phyloP scores from a whole-genome alignment of 2,329 filamentous ascomycete species.

The Pseudogymnoascus destructans region DNA sequence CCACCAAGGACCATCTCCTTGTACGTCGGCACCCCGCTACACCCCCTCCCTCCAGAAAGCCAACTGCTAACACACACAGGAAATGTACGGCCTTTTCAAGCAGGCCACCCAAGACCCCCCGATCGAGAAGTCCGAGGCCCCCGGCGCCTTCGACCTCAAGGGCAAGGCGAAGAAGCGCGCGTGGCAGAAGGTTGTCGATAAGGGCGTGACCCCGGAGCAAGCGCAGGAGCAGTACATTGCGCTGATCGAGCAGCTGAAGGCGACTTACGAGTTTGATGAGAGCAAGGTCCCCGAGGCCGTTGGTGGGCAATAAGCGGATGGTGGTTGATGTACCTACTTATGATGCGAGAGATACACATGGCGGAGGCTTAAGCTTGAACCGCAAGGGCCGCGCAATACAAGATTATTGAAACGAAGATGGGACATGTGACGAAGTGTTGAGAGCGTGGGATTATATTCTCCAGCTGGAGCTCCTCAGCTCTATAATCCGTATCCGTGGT shows the following conservation, averaged over 20 bases:
- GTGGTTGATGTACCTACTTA: not conserved
- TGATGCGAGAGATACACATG: not conserved
- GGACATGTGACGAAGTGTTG: not conserved
- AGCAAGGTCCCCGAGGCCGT: constrained; percentile 50
- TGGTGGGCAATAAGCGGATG: constrained; percentile 14
- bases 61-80: not conserved
- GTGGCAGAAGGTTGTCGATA: constrained; percentile 60
- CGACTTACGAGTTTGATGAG: constrained; percentile 51
- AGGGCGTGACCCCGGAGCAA: constrained; percentile 44
- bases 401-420: not conserved
- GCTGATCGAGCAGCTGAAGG: constrained; percentile 59
- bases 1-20: constrained; percentile 50
- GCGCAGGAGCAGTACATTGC: constrained; percentile 69
- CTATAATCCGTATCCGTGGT: not conserved
- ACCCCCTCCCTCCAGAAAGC: not conserved
- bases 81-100: constrained; percentile 36
- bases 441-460: not conserved
- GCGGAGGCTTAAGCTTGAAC: not conserved
- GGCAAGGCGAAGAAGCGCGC: constrained; percentile 68
- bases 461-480: not conserved
- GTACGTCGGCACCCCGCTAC: not conserved
- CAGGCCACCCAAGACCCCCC: constrained; percentile 29
- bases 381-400: not conserved
- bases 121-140: constrained; percentile 31
- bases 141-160: constrained; percentile 62